Conservation (phyloP, 208 protist species). For the Trypanosomatidae sp. region DNA sequence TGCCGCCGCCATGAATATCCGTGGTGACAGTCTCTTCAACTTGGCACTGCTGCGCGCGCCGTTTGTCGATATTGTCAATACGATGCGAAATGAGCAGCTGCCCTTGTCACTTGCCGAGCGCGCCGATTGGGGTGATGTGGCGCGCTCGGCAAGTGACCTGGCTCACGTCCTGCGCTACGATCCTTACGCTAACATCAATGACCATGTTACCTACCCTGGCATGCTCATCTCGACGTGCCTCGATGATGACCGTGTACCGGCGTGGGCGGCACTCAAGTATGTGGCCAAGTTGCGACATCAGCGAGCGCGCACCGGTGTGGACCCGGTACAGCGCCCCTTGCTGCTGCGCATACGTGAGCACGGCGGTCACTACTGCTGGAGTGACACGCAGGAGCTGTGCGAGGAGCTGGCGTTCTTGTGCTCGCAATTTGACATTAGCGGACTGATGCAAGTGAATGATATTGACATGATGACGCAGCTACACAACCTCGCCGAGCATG, state of each 20-base stretch:
- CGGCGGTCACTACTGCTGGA: constrained; percentile 80
- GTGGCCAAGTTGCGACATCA: constrained; percentile 76
- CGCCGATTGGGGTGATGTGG: constrained; percentile 92
- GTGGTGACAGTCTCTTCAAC: constrained; percentile 70
- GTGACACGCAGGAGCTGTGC: constrained; percentile 67
- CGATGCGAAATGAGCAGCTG: constrained; percentile 85
- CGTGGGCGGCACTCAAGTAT: constrained; percentile 86
- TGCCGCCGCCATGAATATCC: constrained; percentile 87
- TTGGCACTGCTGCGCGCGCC: constrained; percentile 80
- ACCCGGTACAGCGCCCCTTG: constrained; percentile 62
- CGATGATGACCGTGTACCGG: constrained; percentile 83
- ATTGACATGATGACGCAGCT: constrained; percentile 91
- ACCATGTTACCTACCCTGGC: constrained; percentile 79
- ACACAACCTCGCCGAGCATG: constrained; percentile 74
- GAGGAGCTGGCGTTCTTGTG: constrained; percentile 83
- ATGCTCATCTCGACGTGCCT: constrained; percentile 86
- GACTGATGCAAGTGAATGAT: constrained; percentile 68
- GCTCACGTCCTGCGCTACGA: constrained; percentile 62
- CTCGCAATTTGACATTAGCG: constrained; percentile 72
- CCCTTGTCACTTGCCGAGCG: constrained; percentile 85
- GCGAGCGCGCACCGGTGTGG: constrained; percentile 42
- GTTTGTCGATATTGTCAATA: constrained; percentile 91
- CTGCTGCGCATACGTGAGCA: constrained; percentile 44
- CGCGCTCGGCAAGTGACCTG: constrained; percentile 54
- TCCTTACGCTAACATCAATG: constrained; percentile 87